phyloP scores from a whole-genome alignment of 345 rosid species.

The Aegle marmelos region DNA sequence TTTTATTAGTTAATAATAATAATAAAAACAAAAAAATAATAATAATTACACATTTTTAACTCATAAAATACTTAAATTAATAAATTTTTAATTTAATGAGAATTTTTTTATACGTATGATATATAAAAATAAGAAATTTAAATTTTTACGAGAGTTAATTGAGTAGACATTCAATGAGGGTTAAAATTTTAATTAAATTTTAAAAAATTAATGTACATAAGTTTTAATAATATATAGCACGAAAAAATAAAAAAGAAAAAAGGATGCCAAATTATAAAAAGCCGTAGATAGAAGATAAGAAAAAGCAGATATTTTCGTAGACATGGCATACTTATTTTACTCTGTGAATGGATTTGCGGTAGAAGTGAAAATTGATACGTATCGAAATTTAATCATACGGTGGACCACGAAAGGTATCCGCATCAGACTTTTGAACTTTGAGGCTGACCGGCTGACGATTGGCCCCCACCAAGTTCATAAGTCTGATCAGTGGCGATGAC shows the following conservation, averaged over 20 bases:
- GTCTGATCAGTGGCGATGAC: not conserved
- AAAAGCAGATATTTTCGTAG: not conserved
- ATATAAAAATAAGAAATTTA: no score
- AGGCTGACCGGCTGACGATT: constrained; percentile 9
- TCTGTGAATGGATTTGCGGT: not conserved
- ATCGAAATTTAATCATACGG: not conserved
- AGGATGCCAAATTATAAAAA: not conserved
- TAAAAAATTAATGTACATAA: no score
- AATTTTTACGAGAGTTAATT: fast-evolving
- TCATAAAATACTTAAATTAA: no score
- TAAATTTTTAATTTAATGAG: fast-evolving
- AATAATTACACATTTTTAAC: no score
- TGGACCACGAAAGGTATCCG: not conserved
- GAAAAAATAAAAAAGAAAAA: no score
- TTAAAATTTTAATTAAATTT: no score
- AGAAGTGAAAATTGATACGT: not conserved
- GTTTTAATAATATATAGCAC: no score
- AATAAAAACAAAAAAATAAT: no score
- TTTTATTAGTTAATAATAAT: no score
- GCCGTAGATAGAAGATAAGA: not conserved
- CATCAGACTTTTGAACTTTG: not conserved
- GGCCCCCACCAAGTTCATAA: constrained; percentile 23
- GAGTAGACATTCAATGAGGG: no score
- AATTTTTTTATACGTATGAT: no score
- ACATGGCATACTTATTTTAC: not conserved